These are phyloP conservation scores for Buddleja alternifolia DNA, from an alignment of 257 asterid species.

Conservation along the genomic window DNA sequence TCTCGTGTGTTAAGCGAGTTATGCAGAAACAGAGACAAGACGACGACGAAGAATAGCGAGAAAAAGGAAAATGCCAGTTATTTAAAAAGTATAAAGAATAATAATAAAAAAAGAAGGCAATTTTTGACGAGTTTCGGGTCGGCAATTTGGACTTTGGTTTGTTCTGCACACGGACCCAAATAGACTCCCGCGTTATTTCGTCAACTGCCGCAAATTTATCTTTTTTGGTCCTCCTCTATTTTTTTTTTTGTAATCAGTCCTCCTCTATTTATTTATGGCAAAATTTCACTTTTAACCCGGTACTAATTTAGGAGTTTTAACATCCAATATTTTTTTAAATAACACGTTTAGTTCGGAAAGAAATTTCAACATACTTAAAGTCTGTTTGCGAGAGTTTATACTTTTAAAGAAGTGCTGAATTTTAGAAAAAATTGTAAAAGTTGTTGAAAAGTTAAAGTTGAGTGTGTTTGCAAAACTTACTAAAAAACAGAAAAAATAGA, in stretches of 20 bases:
- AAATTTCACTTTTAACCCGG: too few species aligned
- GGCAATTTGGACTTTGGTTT: conserved; percentile 13
- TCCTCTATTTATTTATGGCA: neutral
- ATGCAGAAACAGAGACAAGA: neutral
- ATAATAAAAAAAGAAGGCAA: neutral
- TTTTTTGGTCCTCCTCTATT: too few species aligned
- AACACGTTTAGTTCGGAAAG: too few species aligned
- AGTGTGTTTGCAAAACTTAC: too few species aligned
- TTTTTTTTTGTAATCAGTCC: neutral
- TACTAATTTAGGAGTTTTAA: too few species aligned
- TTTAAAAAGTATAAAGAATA: neutral
- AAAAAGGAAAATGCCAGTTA: neutral
- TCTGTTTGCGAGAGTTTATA: too few species aligned
- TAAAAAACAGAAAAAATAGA: too few species aligned
- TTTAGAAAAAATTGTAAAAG: too few species aligned
- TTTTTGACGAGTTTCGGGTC: conserved; percentile 21
- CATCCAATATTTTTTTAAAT: too few species aligned
- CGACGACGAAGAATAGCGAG: neutral
- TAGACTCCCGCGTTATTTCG: conserved; percentile 41
- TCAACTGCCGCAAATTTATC: conserved; percentile 25
- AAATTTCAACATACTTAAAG: too few species aligned
- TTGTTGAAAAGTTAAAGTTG: too few species aligned
- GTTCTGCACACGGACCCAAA: conserved; percentile 28
- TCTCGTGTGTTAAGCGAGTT: neutral
- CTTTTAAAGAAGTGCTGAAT: too few species aligned